Percentiles rank a stretch among this genome's conserved stretches.
Evolutionary conservation across 2,329 filamentous ascomycete species (phyloP).

Genomic region (Penicillium nordicum): DNA sequence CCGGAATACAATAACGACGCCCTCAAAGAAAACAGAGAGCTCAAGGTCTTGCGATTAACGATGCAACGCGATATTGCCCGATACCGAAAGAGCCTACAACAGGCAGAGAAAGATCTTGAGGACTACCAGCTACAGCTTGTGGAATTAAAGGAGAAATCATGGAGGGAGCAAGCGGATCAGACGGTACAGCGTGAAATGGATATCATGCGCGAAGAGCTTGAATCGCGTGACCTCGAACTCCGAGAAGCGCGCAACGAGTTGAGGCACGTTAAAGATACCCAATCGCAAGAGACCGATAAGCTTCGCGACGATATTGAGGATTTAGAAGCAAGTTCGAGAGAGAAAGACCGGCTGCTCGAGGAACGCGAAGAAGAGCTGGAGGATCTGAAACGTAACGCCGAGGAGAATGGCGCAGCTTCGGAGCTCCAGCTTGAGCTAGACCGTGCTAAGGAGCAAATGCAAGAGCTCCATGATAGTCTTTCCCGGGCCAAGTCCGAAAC

Average conservation of each 20-base stretch:
- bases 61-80: constrained; percentile 83
- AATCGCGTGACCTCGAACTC: constrained; percentile 46
- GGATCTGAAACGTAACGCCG: constrained; percentile 33
- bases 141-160: constrained; percentile 77
- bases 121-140: constrained; percentile 75
- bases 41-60: constrained; percentile 88
- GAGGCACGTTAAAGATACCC: constrained; percentile 54
- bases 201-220: constrained; percentile 48
- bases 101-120: constrained; percentile 83
- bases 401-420: constrained; percentile 42
- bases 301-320: constrained; percentile 72
- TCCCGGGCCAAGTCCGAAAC: constrained; percentile 37
- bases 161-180: constrained; percentile 70
- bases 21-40: constrained; percentile 89
- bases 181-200: constrained; percentile 62
- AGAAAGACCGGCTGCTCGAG: constrained; percentile 70
- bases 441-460: constrained; percentile 43
- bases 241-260: constrained; percentile 51
- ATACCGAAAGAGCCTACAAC: constrained; percentile 78
- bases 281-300: constrained; percentile 59
- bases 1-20: constrained; percentile 86
- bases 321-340: constrained; percentile 69
- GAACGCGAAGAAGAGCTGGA: constrained; percentile 74
- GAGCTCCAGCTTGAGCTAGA: constrained; percentile 52
- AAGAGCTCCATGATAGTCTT: constrained; percentile 44